Evolutionary conservation across 2,329 filamentous ascomycete genomes (phyloP).

Genomic region (Fusarium albosuccineum): DNA sequence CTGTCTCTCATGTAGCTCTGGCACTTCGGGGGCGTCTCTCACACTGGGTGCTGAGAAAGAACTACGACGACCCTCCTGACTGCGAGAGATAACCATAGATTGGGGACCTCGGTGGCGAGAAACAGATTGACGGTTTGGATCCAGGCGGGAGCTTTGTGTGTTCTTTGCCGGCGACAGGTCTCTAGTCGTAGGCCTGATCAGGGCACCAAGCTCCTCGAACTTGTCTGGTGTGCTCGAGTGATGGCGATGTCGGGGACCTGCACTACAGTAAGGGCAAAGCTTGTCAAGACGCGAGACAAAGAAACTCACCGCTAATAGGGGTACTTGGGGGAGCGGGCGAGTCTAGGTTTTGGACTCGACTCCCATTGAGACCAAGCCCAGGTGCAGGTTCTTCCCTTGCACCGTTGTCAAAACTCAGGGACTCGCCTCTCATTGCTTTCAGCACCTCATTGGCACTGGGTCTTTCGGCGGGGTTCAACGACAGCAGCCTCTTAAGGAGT

Average conservation of each 20-base stretch:
- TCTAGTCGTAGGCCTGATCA: slow-evolving; percentile 33
- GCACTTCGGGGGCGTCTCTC: slow-evolving; percentile 30
- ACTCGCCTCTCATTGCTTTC: slow-evolving; percentile 79
- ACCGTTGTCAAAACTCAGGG: slow-evolving; percentile 57
- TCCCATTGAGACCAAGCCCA: slow-evolving; percentile 56
- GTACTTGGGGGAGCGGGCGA: slow-evolving; percentile 64
- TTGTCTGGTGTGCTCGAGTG: slow-evolving; percentile 42
- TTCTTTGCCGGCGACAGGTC: slow-evolving; percentile 35
- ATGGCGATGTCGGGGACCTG: slow-evolving; percentile 49
- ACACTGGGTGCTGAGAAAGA: slow-evolving; percentile 25
- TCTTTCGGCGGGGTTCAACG: slow-evolving; percentile 79
- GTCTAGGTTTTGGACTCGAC: slow-evolving; percentile 68
- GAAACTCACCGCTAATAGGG: slow-evolving; percentile 59
- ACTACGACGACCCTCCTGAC: slow-evolving; percentile 53
- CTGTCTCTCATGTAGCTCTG: slow-evolving; percentile 28
- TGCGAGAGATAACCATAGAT: slow-evolving; percentile 57
- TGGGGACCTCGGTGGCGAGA: slow-evolving; percentile 41
- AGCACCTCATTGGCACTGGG: slow-evolving; percentile 91
- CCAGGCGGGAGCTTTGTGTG: slow-evolving; percentile 24
- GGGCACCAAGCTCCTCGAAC: slow-evolving; percentile 39
- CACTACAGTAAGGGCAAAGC: slow-evolving; percentile 47
- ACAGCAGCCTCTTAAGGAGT: slow-evolving; percentile 83
- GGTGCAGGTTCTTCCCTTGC: slow-evolving; percentile 55
- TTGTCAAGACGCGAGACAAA: slow-evolving; percentile 30
- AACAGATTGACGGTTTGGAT: slow-evolving; percentile 23